Evolutionary conservation across 768 basidiomycete species (phyloP), one percentile per base, ranked within the genome.

Genomic region (Hebeloma cylindrosporum): DNA sequence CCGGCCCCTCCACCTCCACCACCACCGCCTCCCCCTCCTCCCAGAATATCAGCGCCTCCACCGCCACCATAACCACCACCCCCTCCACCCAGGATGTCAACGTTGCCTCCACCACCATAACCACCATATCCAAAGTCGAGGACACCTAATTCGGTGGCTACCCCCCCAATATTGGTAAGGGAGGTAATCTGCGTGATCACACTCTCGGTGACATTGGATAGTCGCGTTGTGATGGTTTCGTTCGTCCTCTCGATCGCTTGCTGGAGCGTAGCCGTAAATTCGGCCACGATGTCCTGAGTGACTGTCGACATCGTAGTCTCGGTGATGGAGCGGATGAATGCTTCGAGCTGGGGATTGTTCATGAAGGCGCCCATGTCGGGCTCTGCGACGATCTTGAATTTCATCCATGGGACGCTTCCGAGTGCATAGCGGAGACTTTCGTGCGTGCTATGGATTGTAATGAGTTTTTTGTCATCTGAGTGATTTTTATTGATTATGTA

Each of bases 381-480:
- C n/a, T 41, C 26, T 7, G 40, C 40, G 13, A 30, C 32, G n/a
- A 41, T 30, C 14, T 41, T 26, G 20, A 41, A 41, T 9, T 31
- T 28, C 40, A 41, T 41, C 40, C 40, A 41, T 3, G 40, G 40
- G 11, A 41, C 40, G n/a, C n/a, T n/a, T n/a, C n/a, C n/a, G n/a
- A n/a, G n/a, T n/a, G n/a, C n/a, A n/a, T n/a, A n/a, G n/a, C n/a
- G n/a, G n/a, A n/a, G n/a, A n/a, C n/a, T n/a, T n/a, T n/a, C n/a
- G n/a, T n/a, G n/a, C n/a, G n/a, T n/a, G n/a, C n/a, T n/a, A n/a
- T n/a, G n/a, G n/a, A n/a, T n/a, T n/a, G n/a, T n/a, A n/a, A n/a
- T n/a, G n/a, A n/a, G n/a, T n/a, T n/a, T n/a, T n/a, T n/a, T n/a
- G n/a, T n/a, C n/a, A n/a, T n/a, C n/a, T n/a, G n/a, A n/a, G n/a